These are phyloP conservation scores for Arthromyces matolae DNA, from an alignment of 768 basidiomycete genomes.

Conservation along the genomic window DNA sequence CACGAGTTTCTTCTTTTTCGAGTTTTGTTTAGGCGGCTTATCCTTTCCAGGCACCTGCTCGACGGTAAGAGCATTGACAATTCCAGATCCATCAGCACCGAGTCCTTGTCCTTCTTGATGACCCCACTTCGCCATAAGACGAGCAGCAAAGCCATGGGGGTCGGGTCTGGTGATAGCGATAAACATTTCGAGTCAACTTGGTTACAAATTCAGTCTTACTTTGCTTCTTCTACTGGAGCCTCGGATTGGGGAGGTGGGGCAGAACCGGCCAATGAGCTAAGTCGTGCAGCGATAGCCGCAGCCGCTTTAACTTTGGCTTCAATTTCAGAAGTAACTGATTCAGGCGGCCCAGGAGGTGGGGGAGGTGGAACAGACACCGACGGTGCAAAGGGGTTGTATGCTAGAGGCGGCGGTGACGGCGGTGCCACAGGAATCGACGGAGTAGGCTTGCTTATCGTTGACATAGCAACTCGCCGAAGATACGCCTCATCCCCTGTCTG, in stretches of 20 bases:
- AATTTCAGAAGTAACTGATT: slow-evolving; percentile 36
- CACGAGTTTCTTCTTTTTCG: slow-evolving; percentile 35
- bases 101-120: slow-evolving; percentile 93
- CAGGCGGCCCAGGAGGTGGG: slow-evolving; percentile 40
- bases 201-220: slow-evolving; percentile 17
- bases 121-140: slow-evolving; percentile 95
- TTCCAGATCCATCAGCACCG: slow-evolving; percentile 79
- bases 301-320: slow-evolving; percentile 75
- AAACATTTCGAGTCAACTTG: background rate
- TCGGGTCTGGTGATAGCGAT: slow-evolving; percentile 40
- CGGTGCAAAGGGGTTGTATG: slow-evolving; percentile 71
- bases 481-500: slow-evolving; percentile 71
- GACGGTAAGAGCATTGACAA: slow-evolving; percentile 84
- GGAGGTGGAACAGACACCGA: slow-evolving; percentile 57
- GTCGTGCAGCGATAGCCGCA: slow-evolving; percentile 76
- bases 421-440: slow-evolving; percentile 26
- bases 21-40: slow-evolving; percentile 31
- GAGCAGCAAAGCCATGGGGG: slow-evolving; percentile 74
- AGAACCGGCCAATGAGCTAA: slow-evolving; percentile 51
- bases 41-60: slow-evolving; percentile 55
- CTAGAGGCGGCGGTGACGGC: slow-evolving; percentile 50
- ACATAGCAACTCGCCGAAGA: slow-evolving; percentile 58
- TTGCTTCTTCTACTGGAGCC: slow-evolving; percentile 31
- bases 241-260: slow-evolving; percentile 24
- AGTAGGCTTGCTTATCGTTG: slow-evolving; percentile 26